Evolutionary conservation across 106 monocot species (phyloP), one percentile per base, ranked within the genome.

Genomic region (Allium cepa): DNA sequence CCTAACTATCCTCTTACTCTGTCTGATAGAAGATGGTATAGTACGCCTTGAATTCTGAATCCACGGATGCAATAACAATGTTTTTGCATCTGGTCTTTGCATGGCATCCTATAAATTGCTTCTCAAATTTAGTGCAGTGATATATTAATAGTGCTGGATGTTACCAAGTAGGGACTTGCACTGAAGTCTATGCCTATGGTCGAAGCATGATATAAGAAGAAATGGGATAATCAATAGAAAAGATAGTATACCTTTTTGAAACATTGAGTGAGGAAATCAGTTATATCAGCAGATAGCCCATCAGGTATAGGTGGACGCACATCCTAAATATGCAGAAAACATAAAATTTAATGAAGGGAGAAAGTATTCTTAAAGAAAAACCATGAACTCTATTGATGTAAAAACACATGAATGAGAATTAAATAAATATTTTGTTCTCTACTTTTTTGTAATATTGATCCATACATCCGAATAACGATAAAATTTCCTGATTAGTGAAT

Each of bases 51-150:
- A 84, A 70, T 90, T 92, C 62, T 83, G 89, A 56, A 99, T 90
- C 97, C 97, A 99, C 59, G 89, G 80, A 62, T 99, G 97, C 77
- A 75, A 75, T 48, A 99, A 66, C 72, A 99, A 83, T 48, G 84
- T 85, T 70, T 87, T 92, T 77, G 97, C 97, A 88, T 99, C 97
- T 62, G 97, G 92, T 73, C 97, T 86, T 70, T 92, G 92, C 82
- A 92, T 99, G 59, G 97, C 87, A 87, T 99, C 92, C 97, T 99
- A 73, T 36, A 9, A 71, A 18, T 67, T 75, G 67, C 53, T 66
- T 64, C 48, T 68, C 27, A 7, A 67, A 64, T 55, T 84, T 52
- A 83, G 70, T 27, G 7, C 9, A 67, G 60, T 16, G 49, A 17
- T 71, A 17, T 7, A 26, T 50, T 50, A 67, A 8, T 56, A 17